Evolutionary conservation across 106 monocot species (phyloP), one percentile per base, ranked within the genome.

Genomic region (Dendrobium officinale): DNA sequence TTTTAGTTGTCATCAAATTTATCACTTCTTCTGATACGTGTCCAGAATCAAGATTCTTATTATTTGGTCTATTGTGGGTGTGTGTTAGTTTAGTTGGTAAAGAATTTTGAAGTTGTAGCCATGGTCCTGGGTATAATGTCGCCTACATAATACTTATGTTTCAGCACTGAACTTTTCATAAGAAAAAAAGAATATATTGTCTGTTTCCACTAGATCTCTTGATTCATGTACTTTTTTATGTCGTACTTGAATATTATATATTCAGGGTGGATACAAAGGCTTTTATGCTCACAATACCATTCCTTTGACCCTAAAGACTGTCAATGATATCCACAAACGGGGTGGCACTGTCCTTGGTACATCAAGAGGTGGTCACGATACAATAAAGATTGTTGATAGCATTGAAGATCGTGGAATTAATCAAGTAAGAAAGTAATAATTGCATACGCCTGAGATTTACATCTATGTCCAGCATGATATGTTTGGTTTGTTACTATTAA

Each of bases 311-410:
- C 87, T 85, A 13, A 93, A 91, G 55, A 78, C 31, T 84, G 93
- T 93, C 16, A 88, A 89, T 84, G 95, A 95, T 86, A 89, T 95
- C 76, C 95, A 95, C 72, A 95, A 95, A 82, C 80, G 89, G 58
- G 95, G 95, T 10, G 95, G 95, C 18, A 95, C 95, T 4, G 81
- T 92, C 26, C 88, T 95, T 66, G 86, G 95, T 27, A 90, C 92
- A 77, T 95, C 92, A 55, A 75, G 93, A 78, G 93, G 93, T 73
- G 93, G 93, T 59, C 91, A 93, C 73, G 89, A 93, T 68, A 93
- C 89, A 9, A 59, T 58, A 58, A 93, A 93, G 80, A 93, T 93
- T 19, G 93, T 93, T 73, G 93, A 93, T 76, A 91, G 85, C 47
- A 93, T 93, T 79, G 78, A 93, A 79, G 93, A 93, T 75, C 85